Evolutionary conservation across 208 protist genomes (phyloP), one percentile per base, ranked within the genome.

Genomic region (Leishmania mexicana): DNA sequence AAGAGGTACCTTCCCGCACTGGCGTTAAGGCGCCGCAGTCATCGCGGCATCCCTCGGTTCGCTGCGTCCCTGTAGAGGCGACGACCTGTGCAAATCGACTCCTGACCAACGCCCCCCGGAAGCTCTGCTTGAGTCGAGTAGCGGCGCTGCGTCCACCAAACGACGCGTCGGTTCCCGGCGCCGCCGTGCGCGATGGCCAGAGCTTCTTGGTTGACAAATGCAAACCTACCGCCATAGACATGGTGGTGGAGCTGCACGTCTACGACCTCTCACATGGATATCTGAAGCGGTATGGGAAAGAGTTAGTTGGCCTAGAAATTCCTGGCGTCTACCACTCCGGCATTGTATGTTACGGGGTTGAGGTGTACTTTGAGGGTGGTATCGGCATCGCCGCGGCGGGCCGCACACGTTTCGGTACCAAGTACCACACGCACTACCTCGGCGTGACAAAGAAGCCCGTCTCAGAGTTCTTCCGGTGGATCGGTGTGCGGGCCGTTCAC

Each of bases 311-410:
- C 2, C 81, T 92, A 17, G 70, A 95, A 31, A 91, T 97, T 1
- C 85, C 95, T 19, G 98, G 93, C 24, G 85, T 99, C 35, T 99
- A 93, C 81, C 98, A 99, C 90, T 97, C 96, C 42, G 88, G 83
- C 21, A 85, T 99, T 13, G 95, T 98, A 7, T 95, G 94, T n/a
- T 99, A 96, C 84, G 96, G 93, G 3, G 83, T 90, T 47, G 97
- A 99, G 79, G 98, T 97, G 64, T 99, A 96, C 79, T 99, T 98
- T 82, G 98, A 97, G 78, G 98, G 98, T 68, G 96, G 95, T 70
- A 94, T 99, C 42, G 87, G 81, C 42, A 70, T 92, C 40, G 70
- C 83, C 15, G 60, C 68, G 13, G 80, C 90, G 45, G 92, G 94
- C 7, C 78, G 76, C 35, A 98, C 97, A 10, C 96, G 94, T 13